A percentile compares a stretch with the other conserved stretches of the same genome.
These are phyloP conservation scores for Extremus antarcticus DNA, from an alignment of 495 filamentous ascomycete genomes.

Conservation along the genomic window DNA sequence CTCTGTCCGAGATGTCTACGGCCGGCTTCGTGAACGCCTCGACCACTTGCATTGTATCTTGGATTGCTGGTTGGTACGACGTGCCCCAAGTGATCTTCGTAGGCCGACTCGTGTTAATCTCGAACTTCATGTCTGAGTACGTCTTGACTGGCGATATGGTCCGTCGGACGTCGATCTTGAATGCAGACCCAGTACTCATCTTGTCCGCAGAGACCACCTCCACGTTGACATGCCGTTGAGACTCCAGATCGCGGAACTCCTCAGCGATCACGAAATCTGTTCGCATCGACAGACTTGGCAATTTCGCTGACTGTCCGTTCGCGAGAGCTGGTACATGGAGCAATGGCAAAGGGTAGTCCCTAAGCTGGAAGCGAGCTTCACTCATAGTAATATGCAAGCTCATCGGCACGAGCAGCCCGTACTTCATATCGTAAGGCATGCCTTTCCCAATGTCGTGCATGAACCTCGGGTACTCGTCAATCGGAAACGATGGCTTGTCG, in stretches of 20 bases:
- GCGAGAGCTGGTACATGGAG: conserved; percentile 80
- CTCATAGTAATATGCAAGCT: conserved; percentile 84
- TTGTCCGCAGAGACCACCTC: conserved; percentile 64
- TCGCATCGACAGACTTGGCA: conserved; percentile 72
- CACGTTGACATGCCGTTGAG: conserved; percentile 69
- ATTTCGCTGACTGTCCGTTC: conserved; percentile 62
- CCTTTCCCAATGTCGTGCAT: conserved; percentile 86
- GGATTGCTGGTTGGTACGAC: conserved; percentile 94
- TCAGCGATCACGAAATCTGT: conserved; percentile 96
- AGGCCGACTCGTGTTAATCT: conserved; percentile 83
- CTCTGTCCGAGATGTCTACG: conserved; percentile 81
- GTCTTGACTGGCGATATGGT: conserved; percentile 94
- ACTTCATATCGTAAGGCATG: conserved; percentile 83
- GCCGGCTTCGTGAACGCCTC: conserved; percentile 95
- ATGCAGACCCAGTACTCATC: conserved; percentile 40
- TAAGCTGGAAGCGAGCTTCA: conserved; percentile 69
- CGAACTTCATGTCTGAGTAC: conserved; percentile 80
- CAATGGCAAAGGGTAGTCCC: conserved; percentile 89
- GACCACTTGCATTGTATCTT: conserved; percentile 99
- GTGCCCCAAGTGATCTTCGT: conserved; percentile 94
- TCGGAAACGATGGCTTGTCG: conserved; percentile 86
- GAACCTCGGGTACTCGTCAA: conserved; percentile 69
- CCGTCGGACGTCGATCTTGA: conserved; percentile 74
- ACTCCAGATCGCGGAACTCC: conserved; percentile 70
- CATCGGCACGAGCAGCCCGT: conserved; percentile 79